Percentiles rank a stretch among this genome's conserved stretches.
These are phyloP conservation scores for Podospora pseudoanserina DNA, from an alignment of 495 filamentous ascomycete species.

Conservation along the genomic window DNA sequence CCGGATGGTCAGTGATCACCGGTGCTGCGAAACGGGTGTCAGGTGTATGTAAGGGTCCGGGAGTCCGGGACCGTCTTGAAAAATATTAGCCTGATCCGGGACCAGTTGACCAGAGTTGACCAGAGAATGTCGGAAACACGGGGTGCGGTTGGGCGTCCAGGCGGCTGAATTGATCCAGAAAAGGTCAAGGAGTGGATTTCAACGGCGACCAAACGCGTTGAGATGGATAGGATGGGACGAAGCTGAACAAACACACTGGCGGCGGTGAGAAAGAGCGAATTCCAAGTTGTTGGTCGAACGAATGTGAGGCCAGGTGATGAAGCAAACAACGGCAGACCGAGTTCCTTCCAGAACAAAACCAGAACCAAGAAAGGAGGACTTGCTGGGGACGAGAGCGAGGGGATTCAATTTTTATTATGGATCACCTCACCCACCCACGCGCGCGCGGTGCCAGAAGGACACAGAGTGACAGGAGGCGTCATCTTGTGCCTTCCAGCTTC, in stretches of 20 bases:
- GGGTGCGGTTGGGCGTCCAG: background rate
- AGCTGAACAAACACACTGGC: background rate
- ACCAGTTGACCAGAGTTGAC: slow-evolving; percentile 1
- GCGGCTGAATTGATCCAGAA: slow-evolving; percentile 7
- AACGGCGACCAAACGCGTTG: slow-evolving; percentile 12
- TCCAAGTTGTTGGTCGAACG: background rate
- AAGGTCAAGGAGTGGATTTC: slow-evolving; percentile 13
- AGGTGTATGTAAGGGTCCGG: background rate
- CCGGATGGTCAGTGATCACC: slow-evolving; percentile 19
- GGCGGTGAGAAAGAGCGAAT: background rate
- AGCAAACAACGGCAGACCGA: slow-evolving; percentile 1
- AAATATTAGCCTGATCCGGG: slow-evolving; percentile 27
- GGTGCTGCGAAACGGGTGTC: slow-evolving; percentile 17
- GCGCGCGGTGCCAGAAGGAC: background rate
- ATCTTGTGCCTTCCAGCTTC: slow-evolving; percentile 13
- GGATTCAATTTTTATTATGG: background rate
- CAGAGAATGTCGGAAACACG: slow-evolving; percentile 10
- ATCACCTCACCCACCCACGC: background rate
- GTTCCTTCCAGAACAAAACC: slow-evolving; percentile 2
- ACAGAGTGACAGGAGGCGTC: slow-evolving; percentile 10
- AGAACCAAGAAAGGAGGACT: background rate
- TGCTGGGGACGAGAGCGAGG: background rate
- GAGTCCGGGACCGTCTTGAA: slow-evolving; percentile 11
- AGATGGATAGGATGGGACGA: background rate
- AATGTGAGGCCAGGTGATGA: background rate